Evolutionary conservation across 352 stramenopile genomes (phyloP).

Genomic region (Globisporangium sylvaticum): DNA sequence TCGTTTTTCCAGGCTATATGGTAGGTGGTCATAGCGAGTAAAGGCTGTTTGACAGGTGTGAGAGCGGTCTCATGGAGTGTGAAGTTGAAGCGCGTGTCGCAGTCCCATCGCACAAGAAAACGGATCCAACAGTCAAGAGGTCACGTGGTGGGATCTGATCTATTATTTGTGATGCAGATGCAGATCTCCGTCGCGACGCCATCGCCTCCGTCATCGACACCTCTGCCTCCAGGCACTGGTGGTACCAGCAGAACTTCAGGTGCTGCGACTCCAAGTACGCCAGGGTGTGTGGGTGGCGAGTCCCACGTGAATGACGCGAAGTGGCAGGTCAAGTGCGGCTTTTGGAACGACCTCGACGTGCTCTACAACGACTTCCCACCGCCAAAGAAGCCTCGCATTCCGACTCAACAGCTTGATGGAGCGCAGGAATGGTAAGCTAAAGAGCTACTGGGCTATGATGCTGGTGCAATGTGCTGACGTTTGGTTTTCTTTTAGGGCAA

Average conservation of each 20-base stretch:
- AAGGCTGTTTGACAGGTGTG: neutral
- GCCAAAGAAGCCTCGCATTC: slow-evolving; percentile 42
- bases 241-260: neutral
- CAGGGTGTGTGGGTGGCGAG: neutral
- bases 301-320: neutral
- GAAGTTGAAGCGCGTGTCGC: neutral
- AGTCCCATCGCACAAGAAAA: neutral
- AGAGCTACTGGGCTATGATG: neutral
- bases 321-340: slow-evolving; percentile 59
- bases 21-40: neutral
- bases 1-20: neutral
- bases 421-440: slow-evolving; percentile 35
- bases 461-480: neutral
- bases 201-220: neutral
- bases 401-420: slow-evolving; percentile 24
- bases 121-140: neutral
- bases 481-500: slow-evolving; percentile 21
- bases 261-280: neutral
- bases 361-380: slow-evolving; percentile 39
- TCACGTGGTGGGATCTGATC: neutral
- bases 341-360: slow-evolving; percentile 51
- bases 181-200: neutral
- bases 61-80: neutral
- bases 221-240: too few species aligned
- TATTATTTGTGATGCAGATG: neutral